Evolutionary conservation across 2,329 filamentous ascomycete species (phyloP), one percentile per base, ranked within the genome.

Genomic region (Tolypocladium album): DNA sequence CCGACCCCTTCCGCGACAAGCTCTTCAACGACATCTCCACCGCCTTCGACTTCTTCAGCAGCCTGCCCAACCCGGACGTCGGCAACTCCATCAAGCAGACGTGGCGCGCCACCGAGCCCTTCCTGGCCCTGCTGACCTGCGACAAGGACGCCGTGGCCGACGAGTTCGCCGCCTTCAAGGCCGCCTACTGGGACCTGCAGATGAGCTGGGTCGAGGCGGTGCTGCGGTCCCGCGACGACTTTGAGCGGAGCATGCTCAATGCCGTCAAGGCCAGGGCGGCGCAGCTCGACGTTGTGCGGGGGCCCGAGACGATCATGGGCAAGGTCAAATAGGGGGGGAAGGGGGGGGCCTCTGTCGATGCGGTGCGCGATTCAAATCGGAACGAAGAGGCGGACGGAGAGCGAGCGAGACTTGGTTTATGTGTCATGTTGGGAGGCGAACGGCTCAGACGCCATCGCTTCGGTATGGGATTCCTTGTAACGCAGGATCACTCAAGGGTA

Each of bases 181-280:
- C 76, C 45, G 82, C 84, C 55, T 97, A 96, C 74, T 96, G 93
- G 90, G 94, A 99, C 75, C 78, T 97, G 71, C 91, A 95, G 73
- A 87, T 97, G 61, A 88, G 87, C 55, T 99, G 94, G 94, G 92
- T 99, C 9, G 95, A 99, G 79, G 88, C 90, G 8, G 93, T 96
- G 56, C 71, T 99, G 64, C 83, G 92, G 65, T 82, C 86, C 1
- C 81, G 95, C 66, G 94, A 99, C 73, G 94, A 99, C 76, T 97
- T 96, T 75, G 94, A 97, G 74, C 82, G 93, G 66, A 83, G 84
- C 62, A 91, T 97, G 89, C 74, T 97, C 64, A 94, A 91, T 70
- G 83, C 85, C 22, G 88, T 97, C 56, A 97, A 97, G 79, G 86
- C 86, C 2, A 85, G 87, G 71, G 93, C 92, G n/a, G 92, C 91